Percentiles rank a stretch among this genome's conserved stretches.
Evolutionary conservation across 148 eudicot genomes (phyloP).

Genomic region (Limonium bicolor): DNA sequence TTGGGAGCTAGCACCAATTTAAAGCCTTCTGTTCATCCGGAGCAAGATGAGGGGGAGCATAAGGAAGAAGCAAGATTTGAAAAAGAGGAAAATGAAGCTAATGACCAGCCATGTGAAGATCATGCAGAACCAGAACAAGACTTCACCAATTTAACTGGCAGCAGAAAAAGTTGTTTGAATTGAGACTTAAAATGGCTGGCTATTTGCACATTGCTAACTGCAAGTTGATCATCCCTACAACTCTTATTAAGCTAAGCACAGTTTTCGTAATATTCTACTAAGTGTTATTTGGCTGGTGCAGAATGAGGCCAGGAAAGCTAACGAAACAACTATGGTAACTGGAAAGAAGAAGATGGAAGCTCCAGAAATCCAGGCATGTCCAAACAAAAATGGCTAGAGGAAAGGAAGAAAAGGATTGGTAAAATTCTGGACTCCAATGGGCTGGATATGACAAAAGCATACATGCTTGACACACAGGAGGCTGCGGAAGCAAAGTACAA

Average conservation of each 20-base stretch:
- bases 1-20: no score
- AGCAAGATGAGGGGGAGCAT: constrained; percentile 15
- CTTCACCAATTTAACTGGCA: constrained; percentile 53
- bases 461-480: constrained; percentile 92
- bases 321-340: constrained; percentile 69
- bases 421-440: constrained; percentile 82
- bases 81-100: constrained; percentile 23
- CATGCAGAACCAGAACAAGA: constrained; percentile 21
- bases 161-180: constrained; percentile 66
- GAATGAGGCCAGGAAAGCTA: constrained; percentile 87
- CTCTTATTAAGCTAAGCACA: not conserved
- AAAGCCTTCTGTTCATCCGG: no score
- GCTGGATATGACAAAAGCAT: constrained; percentile 83
- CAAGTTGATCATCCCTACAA: no score
- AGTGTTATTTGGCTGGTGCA: constrained; percentile 10
- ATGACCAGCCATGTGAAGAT: constrained; percentile 20
- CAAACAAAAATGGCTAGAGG: constrained; percentile 93
- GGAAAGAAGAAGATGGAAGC: constrained; percentile 67
- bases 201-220: not conserved
- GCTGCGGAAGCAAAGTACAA: constrained; percentile 77
- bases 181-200: constrained; percentile 74
- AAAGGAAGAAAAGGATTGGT: constrained; percentile 94
- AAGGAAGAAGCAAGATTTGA: constrained; percentile 22
- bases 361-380: constrained; percentile 87
- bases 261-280: not conserved